Evolutionary conservation across 164 flowering plant species (phyloP), one percentile per base, ranked within the genome.

Genomic region (Houttuynia cordata): DNA sequence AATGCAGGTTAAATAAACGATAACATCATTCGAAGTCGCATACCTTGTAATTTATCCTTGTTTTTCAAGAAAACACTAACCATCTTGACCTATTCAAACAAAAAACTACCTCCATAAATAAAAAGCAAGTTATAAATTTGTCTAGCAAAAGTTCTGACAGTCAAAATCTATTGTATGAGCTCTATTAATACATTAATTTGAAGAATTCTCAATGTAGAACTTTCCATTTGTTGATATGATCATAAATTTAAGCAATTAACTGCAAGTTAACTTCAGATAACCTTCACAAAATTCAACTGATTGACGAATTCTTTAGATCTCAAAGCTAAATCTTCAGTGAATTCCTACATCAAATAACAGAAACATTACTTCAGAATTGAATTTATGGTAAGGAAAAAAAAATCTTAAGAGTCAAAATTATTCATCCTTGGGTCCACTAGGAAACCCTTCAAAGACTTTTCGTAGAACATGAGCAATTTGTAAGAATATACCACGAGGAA

Each of bases 241-340:
- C 10, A 42, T 42, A 42, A 42, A 42, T 14, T 42, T 42, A 10
- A 42, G 14, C 1, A 54, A n/a, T 53, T 21, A 10, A 7, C 50
- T 30, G 17, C 10, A 55, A 58, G 18, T 21, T 7, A 52, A 17
- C 1, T 17, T 50, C 47, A 60, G 60, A 84, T 21, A 71, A 92
- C 98, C 87, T 73, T 79, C 50, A 88, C 68, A 30, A 74, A 68
- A 49, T 71, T 68, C 56, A 93, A 62, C 24, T 70, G 75, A 64
- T 78, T 74, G 67, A 63, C 55, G 47, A 90, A 57, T 56, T 78
- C 79, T 57, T 83, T 88, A 53, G 99, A 82, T 39, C 83, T 83
- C 57, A 72, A 71, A 65, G 91, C 86, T 23, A 93, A 60, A 71
- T 84, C 85, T 74, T 93, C 96, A 23, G 81, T 69, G 69, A 93